These are phyloP conservation scores for Scheffersomyces quercinus DNA, from an alignment of 1,139 yeast species.

Conservation along the genomic window DNA sequence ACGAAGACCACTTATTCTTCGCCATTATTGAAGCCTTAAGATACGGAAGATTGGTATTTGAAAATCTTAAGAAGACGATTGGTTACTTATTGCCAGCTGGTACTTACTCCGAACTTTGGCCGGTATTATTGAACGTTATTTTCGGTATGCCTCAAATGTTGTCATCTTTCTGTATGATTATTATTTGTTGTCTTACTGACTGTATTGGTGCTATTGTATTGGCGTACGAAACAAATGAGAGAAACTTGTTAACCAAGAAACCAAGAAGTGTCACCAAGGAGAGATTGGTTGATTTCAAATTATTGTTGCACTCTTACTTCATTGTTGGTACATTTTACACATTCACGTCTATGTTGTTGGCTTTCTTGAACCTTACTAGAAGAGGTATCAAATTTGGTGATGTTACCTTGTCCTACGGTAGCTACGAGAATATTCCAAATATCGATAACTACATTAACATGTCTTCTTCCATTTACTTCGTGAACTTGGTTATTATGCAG, in stretches of 20 bases:
- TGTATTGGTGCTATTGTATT: slow-evolving; percentile 46
- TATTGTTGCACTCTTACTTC: slow-evolving; percentile 47
- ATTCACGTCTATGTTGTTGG: slow-evolving; percentile 44
- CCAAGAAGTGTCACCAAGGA: slow-evolving; percentile 49
- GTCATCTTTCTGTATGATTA: slow-evolving; percentile 54
- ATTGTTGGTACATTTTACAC: slow-evolving; percentile 44
- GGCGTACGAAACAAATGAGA: slow-evolving; percentile 48
- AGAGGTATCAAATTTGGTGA: slow-evolving; percentile 38
- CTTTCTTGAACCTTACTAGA: slow-evolving; percentile 41
- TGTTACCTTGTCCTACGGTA: slow-evolving; percentile 40
- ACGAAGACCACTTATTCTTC: slow-evolving; percentile 31
- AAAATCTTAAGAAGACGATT: slow-evolving; percentile 51
- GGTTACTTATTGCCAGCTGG: slow-evolving; percentile 58
- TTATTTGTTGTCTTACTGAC: slow-evolving; percentile 51
- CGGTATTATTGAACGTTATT: slow-evolving; percentile 48
- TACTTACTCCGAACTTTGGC: slow-evolving; percentile 54
- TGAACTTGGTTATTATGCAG: slow-evolving; percentile 52
- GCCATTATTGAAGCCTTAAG: slow-evolving; percentile 50
- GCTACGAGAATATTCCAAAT: slow-evolving; percentile 26
- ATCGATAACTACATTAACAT: slow-evolving; percentile 26
- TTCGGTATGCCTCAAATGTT: slow-evolving; percentile 54
- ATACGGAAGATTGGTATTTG: slow-evolving; percentile 52
- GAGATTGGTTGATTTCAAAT: slow-evolving; percentile 41
- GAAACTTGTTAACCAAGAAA: slow-evolving; percentile 40
- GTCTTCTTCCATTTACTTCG: slow-evolving; percentile 51